Conservation (phyloP, 148 eudicot genomes). For the Heliosperma pusillum region DNA sequence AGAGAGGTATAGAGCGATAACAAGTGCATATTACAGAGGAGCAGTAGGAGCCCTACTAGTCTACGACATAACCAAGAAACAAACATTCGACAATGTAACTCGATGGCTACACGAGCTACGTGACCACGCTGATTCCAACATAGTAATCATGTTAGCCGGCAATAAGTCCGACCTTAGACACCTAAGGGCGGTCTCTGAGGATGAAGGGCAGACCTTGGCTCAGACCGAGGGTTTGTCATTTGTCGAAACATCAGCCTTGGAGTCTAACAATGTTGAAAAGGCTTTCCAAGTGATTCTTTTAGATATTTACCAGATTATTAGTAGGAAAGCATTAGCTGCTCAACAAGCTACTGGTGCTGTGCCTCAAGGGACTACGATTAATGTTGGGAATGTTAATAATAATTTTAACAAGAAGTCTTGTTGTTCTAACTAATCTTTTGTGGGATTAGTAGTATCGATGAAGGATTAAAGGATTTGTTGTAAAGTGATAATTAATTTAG, state of each 20-base stretch:
- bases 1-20: conserved; percentile 79
- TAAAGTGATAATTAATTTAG: neutral
- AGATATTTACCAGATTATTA: conserved; percentile 58
- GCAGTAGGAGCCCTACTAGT: conserved; percentile 49
- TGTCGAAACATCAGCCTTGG: conserved; percentile 72
- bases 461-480: neutral
- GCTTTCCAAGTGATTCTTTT: conserved; percentile 60
- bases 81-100: conserved; percentile 58
- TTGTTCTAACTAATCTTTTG: conserved; percentile 16
- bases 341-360: conserved; percentile 46
- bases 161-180: conserved; percentile 68
- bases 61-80: conserved; percentile 55
- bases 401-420: conserved; percentile 16
- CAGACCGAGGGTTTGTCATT: conserved; percentile 62
- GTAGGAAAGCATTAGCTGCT: conserved; percentile 68
- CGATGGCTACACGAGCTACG: conserved; percentile 72
- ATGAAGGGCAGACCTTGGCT: conserved; percentile 44
- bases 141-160: conserved; percentile 74
- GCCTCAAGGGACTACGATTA: conserved; percentile 61
- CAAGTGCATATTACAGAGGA: conserved; percentile 84
- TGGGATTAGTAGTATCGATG: neutral
- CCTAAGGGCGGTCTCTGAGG: conserved; percentile 44
- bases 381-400: conserved; percentile 28
- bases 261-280: conserved; percentile 61
- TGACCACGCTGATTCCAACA: conserved; percentile 73